Conservation (phyloP, 2,329 filamentous ascomycete genomes). For the Arachnopeziza araneosa region DNA sequence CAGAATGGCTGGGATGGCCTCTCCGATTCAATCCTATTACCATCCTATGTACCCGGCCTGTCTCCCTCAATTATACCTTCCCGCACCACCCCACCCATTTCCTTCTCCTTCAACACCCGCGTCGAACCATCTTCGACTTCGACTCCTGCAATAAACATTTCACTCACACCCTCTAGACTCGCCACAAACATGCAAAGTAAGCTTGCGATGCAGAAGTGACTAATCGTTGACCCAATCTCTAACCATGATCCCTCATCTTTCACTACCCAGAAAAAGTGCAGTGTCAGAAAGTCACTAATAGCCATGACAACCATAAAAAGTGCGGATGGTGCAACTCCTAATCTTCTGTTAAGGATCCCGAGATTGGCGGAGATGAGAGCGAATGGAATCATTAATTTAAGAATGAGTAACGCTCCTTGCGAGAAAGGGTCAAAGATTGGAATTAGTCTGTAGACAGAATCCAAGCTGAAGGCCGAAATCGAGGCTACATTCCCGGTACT, state of each 20-base stretch:
- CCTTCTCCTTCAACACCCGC: slow-evolving; percentile 25
- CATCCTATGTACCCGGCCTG: not conserved
- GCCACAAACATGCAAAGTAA: slow-evolving; percentile 87
- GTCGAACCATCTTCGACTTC: slow-evolving; percentile 46
- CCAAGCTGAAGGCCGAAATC: slow-evolving; percentile 86
- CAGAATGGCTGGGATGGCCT: not conserved
- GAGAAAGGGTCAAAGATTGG: slow-evolving; percentile 92
- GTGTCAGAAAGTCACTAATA: slow-evolving; percentile 81
- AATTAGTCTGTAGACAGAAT: slow-evolving; percentile 80
- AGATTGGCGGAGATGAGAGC: slow-evolving; percentile 87
- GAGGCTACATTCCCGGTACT: slow-evolving; percentile 95
- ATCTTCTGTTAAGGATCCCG: slow-evolving; percentile 80
- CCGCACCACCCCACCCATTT: slow-evolving; percentile 16
- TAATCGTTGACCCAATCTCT: slow-evolving; percentile 95
- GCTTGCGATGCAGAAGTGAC: slow-evolving; percentile 90
- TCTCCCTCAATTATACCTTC: not conserved
- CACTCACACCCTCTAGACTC: slow-evolving; percentile 77
- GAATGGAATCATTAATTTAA: slow-evolving; percentile 93
- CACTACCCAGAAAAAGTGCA: slow-evolving; percentile 98
- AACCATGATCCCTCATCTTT: slow-evolving; percentile 95
- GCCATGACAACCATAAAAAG: slow-evolving; percentile 95
- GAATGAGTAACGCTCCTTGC: slow-evolving; percentile 77
- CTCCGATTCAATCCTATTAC: not conserved
- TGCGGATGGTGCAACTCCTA: slow-evolving; percentile 80
- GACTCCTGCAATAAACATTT: slow-evolving; percentile 74